These are phyloP conservation scores for Hericium erinaceus DNA, from an alignment of 768 basidiomycete genomes.

Conservation along the genomic window DNA sequence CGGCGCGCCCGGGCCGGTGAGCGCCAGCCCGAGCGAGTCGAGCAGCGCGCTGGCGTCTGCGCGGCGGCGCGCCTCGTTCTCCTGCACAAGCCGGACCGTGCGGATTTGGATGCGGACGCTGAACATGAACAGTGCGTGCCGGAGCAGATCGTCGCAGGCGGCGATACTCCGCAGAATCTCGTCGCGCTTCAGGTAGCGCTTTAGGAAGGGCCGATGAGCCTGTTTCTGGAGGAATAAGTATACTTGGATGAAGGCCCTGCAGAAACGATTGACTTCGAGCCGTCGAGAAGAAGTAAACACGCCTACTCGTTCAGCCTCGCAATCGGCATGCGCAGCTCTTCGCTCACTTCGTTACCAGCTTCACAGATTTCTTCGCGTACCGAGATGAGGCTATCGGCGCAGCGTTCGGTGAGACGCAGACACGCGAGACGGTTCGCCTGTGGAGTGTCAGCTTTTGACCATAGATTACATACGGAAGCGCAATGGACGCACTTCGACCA, in stretches of 20 bases:
- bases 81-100: slow-evolving; percentile 42
- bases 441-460: background rate
- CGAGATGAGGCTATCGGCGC: slow-evolving; percentile 57
- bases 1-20: background rate
- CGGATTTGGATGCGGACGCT: slow-evolving; percentile 43
- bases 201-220: slow-evolving; percentile 60
- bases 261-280: background rate
- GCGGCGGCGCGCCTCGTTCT: slow-evolving; percentile 26
- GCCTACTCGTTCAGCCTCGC: slow-evolving; percentile 42
- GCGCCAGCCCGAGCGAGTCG: slow-evolving; percentile 19
- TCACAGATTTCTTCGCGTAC: slow-evolving; percentile 52
- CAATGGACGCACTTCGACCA: slow-evolving; percentile 39
- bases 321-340: slow-evolving; percentile 44
- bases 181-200: slow-evolving; percentile 67
- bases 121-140: slow-evolving; percentile 49
- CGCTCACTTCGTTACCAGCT: slow-evolving; percentile 42
- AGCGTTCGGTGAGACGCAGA: slow-evolving; percentile 63
- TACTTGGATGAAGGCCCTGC: slow-evolving; percentile 36
- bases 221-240: slow-evolving; percentile 48
- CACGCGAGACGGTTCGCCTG: slow-evolving; percentile 64
- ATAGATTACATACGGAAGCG: background rate
- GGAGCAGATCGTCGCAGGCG: slow-evolving; percentile 41
- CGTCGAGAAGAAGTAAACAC: background rate
- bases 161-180: slow-evolving; percentile 50
- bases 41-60: slow-evolving; percentile 29